These are phyloP conservation scores for Saitozyma podzolica DNA, from an alignment of 768 basidiomycete genomes.

Conservation along the genomic window DNA sequence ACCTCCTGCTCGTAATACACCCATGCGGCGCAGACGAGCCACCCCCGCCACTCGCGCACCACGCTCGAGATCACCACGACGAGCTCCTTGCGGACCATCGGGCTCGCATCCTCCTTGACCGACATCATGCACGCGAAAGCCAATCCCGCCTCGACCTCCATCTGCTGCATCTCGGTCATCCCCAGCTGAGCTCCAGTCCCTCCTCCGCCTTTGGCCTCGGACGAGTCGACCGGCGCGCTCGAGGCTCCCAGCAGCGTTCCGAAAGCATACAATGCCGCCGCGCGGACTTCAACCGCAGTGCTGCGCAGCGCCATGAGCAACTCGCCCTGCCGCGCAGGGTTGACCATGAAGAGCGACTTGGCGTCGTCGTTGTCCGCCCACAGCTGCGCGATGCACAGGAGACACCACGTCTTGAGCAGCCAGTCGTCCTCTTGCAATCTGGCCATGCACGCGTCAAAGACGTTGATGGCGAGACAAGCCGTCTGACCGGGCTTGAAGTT, in stretches of 20 bases:
- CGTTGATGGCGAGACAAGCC: constrained; percentile 68
- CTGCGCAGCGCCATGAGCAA: constrained; percentile 76
- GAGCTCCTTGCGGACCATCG: constrained; percentile 93
- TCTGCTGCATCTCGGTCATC: constrained; percentile 54
- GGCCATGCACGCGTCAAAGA: constrained; percentile 84
- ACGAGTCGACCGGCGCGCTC: constrained; percentile 58
- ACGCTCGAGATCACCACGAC: constrained; percentile 86
- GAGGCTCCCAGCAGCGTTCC: constrained; percentile 91
- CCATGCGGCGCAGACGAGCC: constrained; percentile 96
- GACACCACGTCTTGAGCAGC: constrained; percentile 88
- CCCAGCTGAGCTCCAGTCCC: constrained; percentile 70
- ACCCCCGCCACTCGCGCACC: constrained; percentile 94
- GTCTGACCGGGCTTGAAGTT: constrained; percentile 83
- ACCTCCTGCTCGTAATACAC: constrained; percentile 87
- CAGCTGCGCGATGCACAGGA: constrained; percentile 88
- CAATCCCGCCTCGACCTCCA: constrained; percentile 78
- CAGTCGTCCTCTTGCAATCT: constrained; percentile 87
- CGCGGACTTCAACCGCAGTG: constrained; percentile 88
- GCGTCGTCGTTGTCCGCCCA: constrained; percentile 92
- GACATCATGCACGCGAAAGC: constrained; percentile 84
- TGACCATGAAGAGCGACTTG: constrained; percentile 72
- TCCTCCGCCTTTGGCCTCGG: constrained; percentile 72
- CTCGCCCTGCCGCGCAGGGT: constrained; percentile 75
- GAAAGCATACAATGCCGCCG: constrained; percentile 85
- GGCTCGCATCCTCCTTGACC: constrained; percentile 90